Percentiles rank a stretch among this genome's conserved stretches.
Evolutionary conservation across 1,284 basidiomycete species (phyloP).

Genomic region (Leucoagaricus sp.): DNA sequence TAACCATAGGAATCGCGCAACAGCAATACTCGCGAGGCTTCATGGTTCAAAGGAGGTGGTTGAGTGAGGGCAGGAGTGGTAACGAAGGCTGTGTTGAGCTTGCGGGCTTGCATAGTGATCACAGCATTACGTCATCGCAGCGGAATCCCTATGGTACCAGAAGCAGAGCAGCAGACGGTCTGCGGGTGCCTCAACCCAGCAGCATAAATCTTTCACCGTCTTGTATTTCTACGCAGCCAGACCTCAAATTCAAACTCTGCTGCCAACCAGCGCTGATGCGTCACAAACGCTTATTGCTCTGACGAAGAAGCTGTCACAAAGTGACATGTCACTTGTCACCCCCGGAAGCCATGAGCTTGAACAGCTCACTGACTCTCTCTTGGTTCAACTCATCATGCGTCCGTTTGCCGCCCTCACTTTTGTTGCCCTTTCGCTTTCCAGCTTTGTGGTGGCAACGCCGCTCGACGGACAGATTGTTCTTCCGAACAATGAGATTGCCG

Average conservation of each 20-base stretch:
- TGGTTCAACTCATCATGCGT: slow-evolving; percentile 24
- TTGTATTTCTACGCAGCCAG: too few relatives aligned
- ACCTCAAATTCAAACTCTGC: too few relatives aligned
- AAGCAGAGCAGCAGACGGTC: too few relatives aligned
- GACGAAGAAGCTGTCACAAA: not conserved
- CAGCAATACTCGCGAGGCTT: slow-evolving; percentile 78
- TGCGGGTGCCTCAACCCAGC: too few relatives aligned
- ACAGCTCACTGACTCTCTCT: slow-evolving; percentile 1
- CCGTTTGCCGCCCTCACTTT: slow-evolving; percentile 28
- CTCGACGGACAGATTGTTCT: slow-evolving; percentile 42
- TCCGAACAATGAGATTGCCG: slow-evolving; percentile 32
- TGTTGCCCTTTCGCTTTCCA: slow-evolving; percentile 29
- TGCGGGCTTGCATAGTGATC: not conserved
- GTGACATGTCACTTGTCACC: slow-evolving; percentile 1
- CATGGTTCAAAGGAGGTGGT: slow-evolving; percentile 37
- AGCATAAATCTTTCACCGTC: too few relatives aligned
- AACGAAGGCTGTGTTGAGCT: slow-evolving; percentile 9
- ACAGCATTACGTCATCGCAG: not conserved
- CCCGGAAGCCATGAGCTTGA: not conserved
- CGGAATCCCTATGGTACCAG: not conserved
- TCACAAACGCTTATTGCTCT: too few relatives aligned
- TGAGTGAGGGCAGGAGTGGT: slow-evolving; percentile 17
- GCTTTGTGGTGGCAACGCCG: slow-evolving; percentile 35
- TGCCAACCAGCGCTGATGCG: too few relatives aligned
- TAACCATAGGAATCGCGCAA: slow-evolving; percentile 84